These are phyloP conservation scores for Anethum foeniculum DNA, from an alignment of 140 eudicot species.

Conservation along the genomic window DNA sequence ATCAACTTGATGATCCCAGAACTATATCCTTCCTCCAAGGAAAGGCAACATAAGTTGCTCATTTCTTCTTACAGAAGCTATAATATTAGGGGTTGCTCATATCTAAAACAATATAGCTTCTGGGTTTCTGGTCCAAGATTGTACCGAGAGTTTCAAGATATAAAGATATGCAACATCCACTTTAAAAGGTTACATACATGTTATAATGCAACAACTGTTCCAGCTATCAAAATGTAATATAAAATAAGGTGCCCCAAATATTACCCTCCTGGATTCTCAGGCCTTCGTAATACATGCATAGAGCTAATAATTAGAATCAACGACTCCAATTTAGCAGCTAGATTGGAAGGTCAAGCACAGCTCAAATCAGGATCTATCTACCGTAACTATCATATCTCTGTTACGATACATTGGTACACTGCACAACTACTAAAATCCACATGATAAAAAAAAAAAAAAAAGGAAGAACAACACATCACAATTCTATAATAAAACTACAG, in stretches of 20 bases:
- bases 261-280: not conserved
- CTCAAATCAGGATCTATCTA: not conserved
- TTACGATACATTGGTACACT: not conserved
- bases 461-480: not conserved
- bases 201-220: not conserved
- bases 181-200: not conserved
- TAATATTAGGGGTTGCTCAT: not conserved
- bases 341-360: not conserved
- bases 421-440: not conserved
- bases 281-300: not conserved
- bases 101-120: not conserved
- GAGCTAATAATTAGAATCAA: not conserved
- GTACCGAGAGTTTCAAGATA: not conserved
- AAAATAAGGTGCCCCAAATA: not conserved
- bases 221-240: not conserved
- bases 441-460: not conserved
- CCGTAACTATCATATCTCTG: not conserved
- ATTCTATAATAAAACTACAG: not conserved
- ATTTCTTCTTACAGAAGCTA: not conserved
- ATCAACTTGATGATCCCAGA: not conserved
- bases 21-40: not conserved
- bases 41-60: not conserved
- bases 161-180: not conserved
- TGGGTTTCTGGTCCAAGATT: not conserved
- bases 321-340: not conserved